These are phyloP conservation scores for Phialophora expanda DNA, from an alignment of 2,329 filamentous ascomycete species.

Conservation along the genomic window DNA sequence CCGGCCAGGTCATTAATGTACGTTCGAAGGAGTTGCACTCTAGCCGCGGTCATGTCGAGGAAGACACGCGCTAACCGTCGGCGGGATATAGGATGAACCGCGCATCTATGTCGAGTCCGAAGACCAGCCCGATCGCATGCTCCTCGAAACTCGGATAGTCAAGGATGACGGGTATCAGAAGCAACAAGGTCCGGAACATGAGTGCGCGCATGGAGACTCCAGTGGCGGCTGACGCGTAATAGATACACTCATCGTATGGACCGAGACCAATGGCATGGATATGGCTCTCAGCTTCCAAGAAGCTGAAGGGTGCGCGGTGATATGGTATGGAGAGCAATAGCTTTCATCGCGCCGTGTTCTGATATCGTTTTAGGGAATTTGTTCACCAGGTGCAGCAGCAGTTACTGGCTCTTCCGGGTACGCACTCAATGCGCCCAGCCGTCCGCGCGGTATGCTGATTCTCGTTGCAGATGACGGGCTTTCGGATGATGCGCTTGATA, in stretches of 20 bases:
- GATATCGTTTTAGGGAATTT: slow-evolving; percentile 72
- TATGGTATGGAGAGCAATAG: slow-evolving; percentile 69
- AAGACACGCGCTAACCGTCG: slow-evolving; percentile 22
- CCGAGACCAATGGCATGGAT: slow-evolving; percentile 85
- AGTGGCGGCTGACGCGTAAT: slow-evolving; percentile 40
- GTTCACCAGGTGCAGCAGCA: slow-evolving; percentile 83
- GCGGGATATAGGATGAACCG: slow-evolving; percentile 69
- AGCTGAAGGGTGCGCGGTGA: slow-evolving; percentile 86
- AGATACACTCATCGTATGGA: slow-evolving; percentile 99
- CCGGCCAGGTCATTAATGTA: slow-evolving; percentile 75
- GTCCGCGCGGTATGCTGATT: slow-evolving; percentile 14
- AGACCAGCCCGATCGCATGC: slow-evolving; percentile 79
- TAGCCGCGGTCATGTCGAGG: not conserved
- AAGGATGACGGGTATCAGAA: slow-evolving; percentile 98
- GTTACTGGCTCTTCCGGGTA: slow-evolving; percentile 64
- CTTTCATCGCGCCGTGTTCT: slow-evolving; percentile 23
- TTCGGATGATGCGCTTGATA: slow-evolving; percentile 84
- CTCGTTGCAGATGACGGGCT: slow-evolving; percentile 74
- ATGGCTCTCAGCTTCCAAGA: slow-evolving; percentile 99
- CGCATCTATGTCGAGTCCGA: slow-evolving; percentile 91
- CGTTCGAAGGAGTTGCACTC: slow-evolving; percentile 44
- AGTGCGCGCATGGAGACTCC: slow-evolving; percentile 9
- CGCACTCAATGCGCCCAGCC: slow-evolving; percentile 14
- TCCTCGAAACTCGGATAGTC: slow-evolving; percentile 86
- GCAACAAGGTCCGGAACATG: slow-evolving; percentile 77